These are phyloP conservation scores for Epithele typhae DNA, from an alignment of 768 basidiomycete genomes.

Conservation along the genomic window DNA sequence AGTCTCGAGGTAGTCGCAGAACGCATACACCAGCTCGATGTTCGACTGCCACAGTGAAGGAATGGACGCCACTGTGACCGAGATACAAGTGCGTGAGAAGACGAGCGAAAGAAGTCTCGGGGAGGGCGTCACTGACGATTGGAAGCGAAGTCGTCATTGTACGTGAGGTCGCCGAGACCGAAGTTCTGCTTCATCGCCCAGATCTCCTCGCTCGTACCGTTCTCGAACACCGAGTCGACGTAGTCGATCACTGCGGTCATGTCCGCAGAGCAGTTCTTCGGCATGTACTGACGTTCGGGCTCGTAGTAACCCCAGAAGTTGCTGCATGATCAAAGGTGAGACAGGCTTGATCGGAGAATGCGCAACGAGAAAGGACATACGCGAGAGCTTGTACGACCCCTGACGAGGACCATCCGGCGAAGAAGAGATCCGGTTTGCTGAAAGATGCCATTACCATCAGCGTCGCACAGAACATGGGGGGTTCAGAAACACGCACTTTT, in stretches of 20 bases:
- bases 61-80: no score
- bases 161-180: conserved; percentile 50
- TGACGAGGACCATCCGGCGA: conserved; percentile 56
- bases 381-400: conserved; percentile 31
- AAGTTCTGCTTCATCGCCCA: conserved; percentile 49
- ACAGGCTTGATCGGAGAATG: no score
- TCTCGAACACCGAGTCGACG: conserved; percentile 49
- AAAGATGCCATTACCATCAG: no score
- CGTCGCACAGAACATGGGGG: not conserved
- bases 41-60: conserved; percentile 63
- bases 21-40: conserved; percentile 37
- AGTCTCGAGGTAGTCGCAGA: conserved; percentile 61
- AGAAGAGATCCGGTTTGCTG: conserved; percentile 53
- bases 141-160: conserved; percentile 60
- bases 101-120: not conserved
- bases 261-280: conserved; percentile 66
- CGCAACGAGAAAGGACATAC: not conserved
- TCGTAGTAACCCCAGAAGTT: conserved; percentile 69
- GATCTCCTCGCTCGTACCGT: conserved; percentile 40
- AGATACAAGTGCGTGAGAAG: not conserved
- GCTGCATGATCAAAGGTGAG: no score
- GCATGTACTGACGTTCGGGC: conserved; percentile 60
- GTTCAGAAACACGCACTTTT: conserved; percentile 38
- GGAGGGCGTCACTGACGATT: conserved; percentile 31
- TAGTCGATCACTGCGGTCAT: conserved; percentile 54